A percentile compares a stretch with the other conserved stretches of the same genome.
Evolutionary conservation across 192 early-diverging fungal genomes (phyloP).

Genomic region (Oehlia diaphana): DNA sequence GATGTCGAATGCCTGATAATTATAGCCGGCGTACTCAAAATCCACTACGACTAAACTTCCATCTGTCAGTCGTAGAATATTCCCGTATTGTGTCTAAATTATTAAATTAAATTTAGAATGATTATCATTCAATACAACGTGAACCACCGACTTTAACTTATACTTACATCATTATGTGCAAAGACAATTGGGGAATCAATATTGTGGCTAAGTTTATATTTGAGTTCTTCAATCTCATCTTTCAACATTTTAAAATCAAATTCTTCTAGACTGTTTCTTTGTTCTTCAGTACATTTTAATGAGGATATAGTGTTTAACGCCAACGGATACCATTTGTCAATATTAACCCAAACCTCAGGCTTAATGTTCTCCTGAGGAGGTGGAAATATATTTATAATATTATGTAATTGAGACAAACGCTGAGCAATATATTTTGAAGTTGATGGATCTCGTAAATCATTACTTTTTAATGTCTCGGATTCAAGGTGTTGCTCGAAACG

Average conservation of each 20-base stretch:
- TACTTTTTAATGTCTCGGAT: slow-evolving; percentile 65
- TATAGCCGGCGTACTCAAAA: slow-evolving; percentile 83
- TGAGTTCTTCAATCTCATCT: slow-evolving; percentile 48
- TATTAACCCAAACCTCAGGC: slow-evolving; percentile 69
- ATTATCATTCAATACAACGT: no score
- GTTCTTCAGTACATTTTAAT: slow-evolving; percentile 31
- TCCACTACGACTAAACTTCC: slow-evolving; percentile 73
- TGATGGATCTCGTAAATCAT: slow-evolving; percentile 64
- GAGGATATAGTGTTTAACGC: slow-evolving; percentile 42
- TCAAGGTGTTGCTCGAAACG: slow-evolving; percentile 84
- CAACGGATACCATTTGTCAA: slow-evolving; percentile 62
- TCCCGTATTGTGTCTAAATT: slow-evolving; percentile 78
- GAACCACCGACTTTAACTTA: no score
- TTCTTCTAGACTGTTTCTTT: slow-evolving; percentile 22
- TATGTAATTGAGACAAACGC: slow-evolving; percentile 71
- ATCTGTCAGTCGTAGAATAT: slow-evolving; percentile 68
- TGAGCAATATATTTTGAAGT: slow-evolving; percentile 73
- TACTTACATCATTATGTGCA: slow-evolving; percentile 83
- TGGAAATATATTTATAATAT: slow-evolving; percentile 64
- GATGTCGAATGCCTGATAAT: slow-evolving; percentile 76
- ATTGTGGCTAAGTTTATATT: slow-evolving; percentile 33
- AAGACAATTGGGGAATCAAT: slow-evolving; percentile 73
- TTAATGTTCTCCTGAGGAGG: slow-evolving; percentile 37
- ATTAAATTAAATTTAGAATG: not conserved
- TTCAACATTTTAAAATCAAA: slow-evolving; percentile 54